Evolutionary conservation across 2,329 filamentous ascomycete species (phyloP), one percentile per base, ranked within the genome.

Genomic region (Aspergillus sp.): DNA sequence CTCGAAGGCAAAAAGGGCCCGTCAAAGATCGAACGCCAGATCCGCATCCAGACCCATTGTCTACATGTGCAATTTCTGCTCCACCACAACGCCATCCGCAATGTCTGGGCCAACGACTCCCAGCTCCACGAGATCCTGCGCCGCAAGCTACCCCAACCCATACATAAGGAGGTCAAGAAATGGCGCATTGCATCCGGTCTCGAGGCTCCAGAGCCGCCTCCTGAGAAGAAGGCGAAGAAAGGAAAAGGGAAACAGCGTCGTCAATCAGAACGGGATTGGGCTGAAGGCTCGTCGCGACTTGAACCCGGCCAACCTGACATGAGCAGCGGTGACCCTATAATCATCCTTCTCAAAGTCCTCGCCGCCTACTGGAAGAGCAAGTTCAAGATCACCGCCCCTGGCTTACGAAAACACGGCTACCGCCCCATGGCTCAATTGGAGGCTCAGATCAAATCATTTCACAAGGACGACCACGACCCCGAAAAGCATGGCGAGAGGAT

Each of bases 381-480:
- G 36, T 99, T 96, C 74, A 85, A 81, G 1, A 82, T 95, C 47
- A 91, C 87, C 0, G 85, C 89, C 0, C 92, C 93, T 0, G 91
- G 91, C 0, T 71, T 98, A 21, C 85, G 93, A n/a, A 99, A 98
- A 78, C 84, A 86, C 72, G 95, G 95, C 0, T 98, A 98, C 72
- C 90, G 94, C 80, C 83, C 90, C 0, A 84, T 92, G n/a, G 83
- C 89, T 67, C 84, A 87, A 23, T 79, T 97, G 2, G 89, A 92
- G 67, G 85, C 88, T n/a, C 82, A 95, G 61, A 86, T 89, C 6
- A 87, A 89, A 32, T 88, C 86, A 0, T 92, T 89, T 73, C 84
- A 85, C 32, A 84, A 87, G 12, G 84, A 89, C 52, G 79, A 81
- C 0, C 80, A 87, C 59, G 84, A 95, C 65, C 75, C 82, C 0